These are phyloP conservation scores for Cryphonectria radicalis DNA, from an alignment of 2,329 filamentous ascomycete species.

Conservation along the genomic window DNA sequence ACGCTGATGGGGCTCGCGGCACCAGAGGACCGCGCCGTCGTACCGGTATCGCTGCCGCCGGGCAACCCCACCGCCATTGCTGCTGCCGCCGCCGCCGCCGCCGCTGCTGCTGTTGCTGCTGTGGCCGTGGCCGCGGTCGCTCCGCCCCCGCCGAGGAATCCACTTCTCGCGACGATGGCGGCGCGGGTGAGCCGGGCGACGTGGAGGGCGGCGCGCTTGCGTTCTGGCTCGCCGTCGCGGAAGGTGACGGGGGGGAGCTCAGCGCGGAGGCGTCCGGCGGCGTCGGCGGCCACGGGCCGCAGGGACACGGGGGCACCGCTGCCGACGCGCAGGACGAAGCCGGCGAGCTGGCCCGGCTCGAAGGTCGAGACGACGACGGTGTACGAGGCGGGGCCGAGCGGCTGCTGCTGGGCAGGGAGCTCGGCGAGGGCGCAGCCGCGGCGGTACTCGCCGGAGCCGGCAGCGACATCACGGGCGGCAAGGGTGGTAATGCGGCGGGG, in stretches of 20 bases:
- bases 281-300: slow-evolving; percentile 68
- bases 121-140: slow-evolving; percentile 31
- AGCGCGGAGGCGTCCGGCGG: slow-evolving; percentile 72
- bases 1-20: slow-evolving; percentile 30
- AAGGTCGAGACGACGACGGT: slow-evolving; percentile 92
- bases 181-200: slow-evolving; percentile 61
- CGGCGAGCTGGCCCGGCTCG: slow-evolving; percentile 75
- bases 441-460: slow-evolving; percentile 86
- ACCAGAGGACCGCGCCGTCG: slow-evolving; percentile 28
- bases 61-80: background rate
- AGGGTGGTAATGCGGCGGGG: slow-evolving; percentile 69
- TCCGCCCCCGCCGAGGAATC: slow-evolving; percentile 7
- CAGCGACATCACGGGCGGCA: slow-evolving; percentile 75
- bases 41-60: background rate
- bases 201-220: slow-evolving; percentile 45
- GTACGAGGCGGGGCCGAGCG: slow-evolving; percentile 73
- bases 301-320: slow-evolving; percentile 62
- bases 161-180: slow-evolving; percentile 53
- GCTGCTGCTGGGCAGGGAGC: slow-evolving; percentile 34
- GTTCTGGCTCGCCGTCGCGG: slow-evolving; percentile 48
- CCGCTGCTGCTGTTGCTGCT: slow-evolving; percentile 36
- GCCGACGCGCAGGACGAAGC: slow-evolving; percentile 76
- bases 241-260: slow-evolving; percentile 47
- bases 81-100: slow-evolving; percentile 34
- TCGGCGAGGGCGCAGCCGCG: slow-evolving; percentile 76